Conservation (phyloP, 2,329 filamentous ascomycete genomes). For the Neonectria ditissima region DNA sequence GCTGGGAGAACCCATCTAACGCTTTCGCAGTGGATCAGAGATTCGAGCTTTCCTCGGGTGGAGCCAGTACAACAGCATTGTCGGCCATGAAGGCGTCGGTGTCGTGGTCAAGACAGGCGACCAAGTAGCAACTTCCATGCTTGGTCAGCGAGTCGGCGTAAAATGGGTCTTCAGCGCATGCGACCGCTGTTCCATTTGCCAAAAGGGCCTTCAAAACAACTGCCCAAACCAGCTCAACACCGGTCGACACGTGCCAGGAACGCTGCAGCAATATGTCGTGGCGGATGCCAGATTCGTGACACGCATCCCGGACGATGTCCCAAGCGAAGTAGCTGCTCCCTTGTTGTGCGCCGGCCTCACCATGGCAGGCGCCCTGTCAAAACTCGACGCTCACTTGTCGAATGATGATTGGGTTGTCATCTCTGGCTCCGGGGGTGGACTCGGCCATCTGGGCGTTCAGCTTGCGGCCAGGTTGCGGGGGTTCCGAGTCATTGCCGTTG, state of each 20-base stretch:
- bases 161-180: slow-evolving; percentile 60
- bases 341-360: slow-evolving; percentile 50
- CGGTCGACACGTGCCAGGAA: slow-evolving; percentile 50
- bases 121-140: slow-evolving; percentile 39
- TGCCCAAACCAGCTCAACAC: slow-evolving; percentile 57
- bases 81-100: slow-evolving; percentile 50
- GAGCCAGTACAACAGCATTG: slow-evolving; percentile 40
- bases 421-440: slow-evolving; percentile 47
- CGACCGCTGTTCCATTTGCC: slow-evolving; percentile 51
- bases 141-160: slow-evolving; percentile 54
- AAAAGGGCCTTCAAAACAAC: slow-evolving; percentile 51
- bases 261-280: slow-evolving; percentile 48
- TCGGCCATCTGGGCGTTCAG: slow-evolving; percentile 51
- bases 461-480: slow-evolving; percentile 40
- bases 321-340: slow-evolving; percentile 42
- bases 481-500: slow-evolving; percentile 45
- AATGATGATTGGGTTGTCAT: slow-evolving; percentile 48
- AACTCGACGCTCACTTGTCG: slow-evolving; percentile 18
- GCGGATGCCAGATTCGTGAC: slow-evolving; percentile 47
- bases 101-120: slow-evolving; percentile 47
- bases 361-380: slow-evolving; percentile 46
- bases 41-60: slow-evolving; percentile 46
- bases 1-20: neutral
- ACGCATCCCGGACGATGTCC: slow-evolving; percentile 36
- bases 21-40: slow-evolving; percentile 44